Evolutionary conservation across 2,329 filamentous ascomycete genomes (phyloP).

Genomic region (Cladorrhinum sp.): DNA sequence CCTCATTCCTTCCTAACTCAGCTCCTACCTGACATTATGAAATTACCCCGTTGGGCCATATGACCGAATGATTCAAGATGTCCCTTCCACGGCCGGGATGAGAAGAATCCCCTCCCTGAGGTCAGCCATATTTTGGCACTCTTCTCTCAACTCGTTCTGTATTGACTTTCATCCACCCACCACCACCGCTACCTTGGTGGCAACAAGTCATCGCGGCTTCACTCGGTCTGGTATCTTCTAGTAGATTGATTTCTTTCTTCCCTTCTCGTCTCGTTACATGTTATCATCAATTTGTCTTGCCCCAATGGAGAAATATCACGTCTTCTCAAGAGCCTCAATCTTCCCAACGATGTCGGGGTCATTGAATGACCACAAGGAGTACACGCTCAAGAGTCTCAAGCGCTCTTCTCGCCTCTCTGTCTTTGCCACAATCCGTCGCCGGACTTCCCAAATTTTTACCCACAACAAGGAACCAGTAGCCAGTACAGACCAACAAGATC

Average conservation of each 20-base stretch:
- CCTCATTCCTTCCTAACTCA: too few species aligned
- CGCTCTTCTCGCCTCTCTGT: not conserved
- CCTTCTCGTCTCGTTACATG: not conserved
- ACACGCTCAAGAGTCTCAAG: not conserved
- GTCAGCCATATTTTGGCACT: not conserved
- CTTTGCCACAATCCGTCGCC: conserved; percentile 4
- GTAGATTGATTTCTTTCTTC: not conserved
- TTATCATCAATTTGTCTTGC: conserved; percentile 4
- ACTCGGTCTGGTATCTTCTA: not conserved
- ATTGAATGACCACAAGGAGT: not conserved
- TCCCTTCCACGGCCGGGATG: not conserved
- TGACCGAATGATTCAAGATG: not conserved
- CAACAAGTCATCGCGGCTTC: not conserved
- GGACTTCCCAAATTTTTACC: conserved; percentile 2
- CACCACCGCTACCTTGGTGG: not conserved
- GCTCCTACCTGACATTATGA: not conserved
- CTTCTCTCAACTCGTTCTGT: not conserved
- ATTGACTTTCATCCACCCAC: not conserved
- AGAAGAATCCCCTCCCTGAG: not conserved
- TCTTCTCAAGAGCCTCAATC: not conserved
- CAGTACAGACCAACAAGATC: not conserved
- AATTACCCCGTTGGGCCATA: not conserved
- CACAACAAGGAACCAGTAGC: not conserved
- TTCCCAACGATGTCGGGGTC: not conserved
- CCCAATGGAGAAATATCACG: not conserved